Base-by-base conservation (phyloP, 1,284 basidiomycete genomes). In the Heterobasidion parviporum region DNA sequence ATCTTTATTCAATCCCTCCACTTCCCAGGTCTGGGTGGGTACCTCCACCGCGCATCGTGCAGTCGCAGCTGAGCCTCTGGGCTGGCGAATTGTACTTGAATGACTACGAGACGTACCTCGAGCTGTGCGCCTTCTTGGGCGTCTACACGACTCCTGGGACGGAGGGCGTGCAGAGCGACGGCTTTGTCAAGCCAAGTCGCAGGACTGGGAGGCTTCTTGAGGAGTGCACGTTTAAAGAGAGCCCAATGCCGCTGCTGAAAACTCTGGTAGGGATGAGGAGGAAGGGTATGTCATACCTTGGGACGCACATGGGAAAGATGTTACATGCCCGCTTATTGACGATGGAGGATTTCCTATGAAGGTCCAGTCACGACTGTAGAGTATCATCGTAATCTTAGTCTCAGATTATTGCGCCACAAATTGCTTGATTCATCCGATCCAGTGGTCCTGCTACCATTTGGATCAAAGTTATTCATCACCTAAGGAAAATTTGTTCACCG, bases 261-360 rank as follows among this genome's bases (percentile, higher is more conserved):
- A 62, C 60, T 15, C 57, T 79, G 55, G 62, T 71, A 5, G 60
- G 62, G 12, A 57, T 72, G 44, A 65, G 77, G 15, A 65, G 76
- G 55, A 78, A 74, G 54, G 77, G 77, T 3, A 66, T 69, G 63
- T 58, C 64, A 3, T 76, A 69, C 56, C 38, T 57, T 6, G 53
- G 57, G n/a, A 77, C 78, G 0, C 75, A 77, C 54, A 58, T 79
- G 55, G 78, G 77, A 8, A 70, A 70, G 50, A 61, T 80, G 20
- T 50, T 80, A 34, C 63, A 69, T 38, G 71, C 56, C 15, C 56
- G 56, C n/a, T 46, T 34, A 32, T 52, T 52, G 38, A 43, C 51
- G 35, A 26, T 12, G 18, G 51, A 44, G 51, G 51, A 41, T 18
- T 52, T 52, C 20, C 6, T 18, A 26, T 26, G 6, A 26, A 26